Base-by-base conservation (phyloP, 2,329 filamentous ascomycete species). In the Epichloe amarillans region DNA sequence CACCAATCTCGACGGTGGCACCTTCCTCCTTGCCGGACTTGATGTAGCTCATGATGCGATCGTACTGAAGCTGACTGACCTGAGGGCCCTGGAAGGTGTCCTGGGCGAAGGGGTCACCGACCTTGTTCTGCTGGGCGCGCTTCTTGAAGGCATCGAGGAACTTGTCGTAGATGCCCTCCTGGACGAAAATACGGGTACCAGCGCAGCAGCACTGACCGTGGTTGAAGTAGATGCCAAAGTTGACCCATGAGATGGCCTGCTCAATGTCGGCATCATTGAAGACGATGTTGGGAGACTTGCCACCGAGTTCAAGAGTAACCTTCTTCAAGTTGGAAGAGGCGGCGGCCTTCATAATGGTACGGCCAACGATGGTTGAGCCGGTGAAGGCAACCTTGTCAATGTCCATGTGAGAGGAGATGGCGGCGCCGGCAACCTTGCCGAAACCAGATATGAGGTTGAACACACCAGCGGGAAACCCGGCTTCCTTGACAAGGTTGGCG, bases 51-150 rank as follows among this genome's bases (percentile, higher is more conserved):
- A 93, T 91, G 72, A 94, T 89, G 58, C 87, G 84, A 72, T 94
- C 87, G 63, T 85, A 93, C 70, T 95, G 88, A 49, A 89, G 72
- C 71, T 93, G 77, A 57, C 83, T 88, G 63, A 94, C 84, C 71
- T 93, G 88, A 39, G 88, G 88, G 48, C 88, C 88, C 70, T 93
- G 88, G 85, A 91, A 91, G 57, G 86, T 91, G 56, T 85, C 77
- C 57, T 76, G 65, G 60, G 77, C 72, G 76, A 93, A 91, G 57
- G 88, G 88, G 73, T 94, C 84, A 59, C 88, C 88, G 58, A 94
- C 84, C 61, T 82, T 76, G 76, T 91, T 93, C 71, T 79, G 66
- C 60, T 72, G 63, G 38, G 86, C 84, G 49, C 86, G 82, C 72
- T 80, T 76, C 80, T 86, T 89, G 79, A 94, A 94, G 48, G 79